Evolutionary conservation across 2,329 filamentous ascomycete genomes (phyloP), one percentile per base, ranked within the genome.

Genomic region (Cadophora sp.): DNA sequence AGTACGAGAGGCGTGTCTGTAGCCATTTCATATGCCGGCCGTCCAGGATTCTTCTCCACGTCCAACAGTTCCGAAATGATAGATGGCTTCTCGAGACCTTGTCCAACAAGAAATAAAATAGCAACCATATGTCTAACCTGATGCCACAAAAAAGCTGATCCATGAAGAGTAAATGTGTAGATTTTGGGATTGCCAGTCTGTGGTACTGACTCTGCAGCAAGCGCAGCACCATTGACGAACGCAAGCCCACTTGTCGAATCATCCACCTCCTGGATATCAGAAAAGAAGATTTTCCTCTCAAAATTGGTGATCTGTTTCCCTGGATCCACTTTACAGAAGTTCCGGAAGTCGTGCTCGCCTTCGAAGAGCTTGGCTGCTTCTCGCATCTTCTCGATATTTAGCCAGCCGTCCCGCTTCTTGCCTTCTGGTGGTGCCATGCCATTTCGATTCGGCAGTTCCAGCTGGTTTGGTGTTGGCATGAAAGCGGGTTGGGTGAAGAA

Each of bases 401-500:
- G 86, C 88, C 91, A 96, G 41, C 94, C 94, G 71, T 90, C 85
- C 75, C 85, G 86, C 47, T 70, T 68, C 67, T 64, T 69, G 53
- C 72, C 78, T 73, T 61, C 76, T 70, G 72, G 76, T 76, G 63
- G 62, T 72, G 71, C 69, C 66, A 30, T 64, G 68, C 43, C 24
- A 13, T 58, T 70, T 65, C 41, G 67, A 60, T 75, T 73, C 71
- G 73, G 75, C 43, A 81, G 80, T 5, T 85, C 86, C 45, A 85
- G 69, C 22, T 83, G 76, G 1, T 83, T 81, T 0, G 90, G 88
- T 4, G 87, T 83, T 0, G 93, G 93, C 2, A 88, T 82, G 76
- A 93, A 97, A 1, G 91, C 92, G 0, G 96, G 96, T 77, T 97
- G 93, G 0, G 96, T 98, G 82, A 99, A 99, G 83, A 97, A 98